These are phyloP conservation scores for Phytophthora pseudosyringae DNA, from an alignment of 352 stramenopile species.

Conservation along the genomic window DNA sequence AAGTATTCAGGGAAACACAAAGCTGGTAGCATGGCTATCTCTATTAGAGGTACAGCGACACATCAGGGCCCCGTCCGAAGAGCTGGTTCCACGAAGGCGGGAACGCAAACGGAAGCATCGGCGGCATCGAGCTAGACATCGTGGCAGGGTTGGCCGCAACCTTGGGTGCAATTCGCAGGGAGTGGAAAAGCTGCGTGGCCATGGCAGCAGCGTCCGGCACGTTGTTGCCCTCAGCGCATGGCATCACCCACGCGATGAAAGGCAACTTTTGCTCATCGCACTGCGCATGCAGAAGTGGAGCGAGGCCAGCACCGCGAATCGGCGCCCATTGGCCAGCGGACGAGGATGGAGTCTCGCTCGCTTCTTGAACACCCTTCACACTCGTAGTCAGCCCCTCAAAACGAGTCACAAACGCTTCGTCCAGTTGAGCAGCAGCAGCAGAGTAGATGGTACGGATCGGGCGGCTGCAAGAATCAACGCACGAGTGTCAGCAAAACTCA, in stretches of 20 bases:
- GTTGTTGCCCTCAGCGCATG: constrained; percentile 83
- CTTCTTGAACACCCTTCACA: constrained; percentile 3
- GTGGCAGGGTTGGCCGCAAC: constrained; percentile 23
- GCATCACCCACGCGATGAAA: constrained; percentile 70
- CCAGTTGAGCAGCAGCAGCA: constrained; percentile 34
- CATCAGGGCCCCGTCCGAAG: constrained; percentile 63
- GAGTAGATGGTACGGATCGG: constrained; percentile 65
- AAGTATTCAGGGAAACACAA: constrained; percentile 7
- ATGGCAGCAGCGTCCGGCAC: constrained; percentile 71
- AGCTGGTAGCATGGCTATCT: constrained; percentile 12
- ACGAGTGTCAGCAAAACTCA: not conserved
- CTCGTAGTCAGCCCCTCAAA: constrained; percentile 44
- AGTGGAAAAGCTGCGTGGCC: constrained; percentile 55
- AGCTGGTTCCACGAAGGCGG: constrained; percentile 73
- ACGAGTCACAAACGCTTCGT: constrained; percentile 43
- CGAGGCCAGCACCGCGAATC: constrained; percentile 65
- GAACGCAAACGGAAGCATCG: constrained; percentile 50
- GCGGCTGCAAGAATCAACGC: constrained; percentile 40
- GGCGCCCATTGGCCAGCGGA: constrained; percentile 42
- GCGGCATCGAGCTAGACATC: not conserved
- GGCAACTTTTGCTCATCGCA: constrained; percentile 44
- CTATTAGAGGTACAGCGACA: constrained; percentile 63
- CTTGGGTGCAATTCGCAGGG: constrained; percentile 38
- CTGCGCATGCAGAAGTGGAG: constrained; percentile 53
- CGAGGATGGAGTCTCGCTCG: constrained; percentile 10